phyloP scores from a whole-genome alignment of 805 yeast species.

The Wickerhamomyces hampshirensis region DNA sequence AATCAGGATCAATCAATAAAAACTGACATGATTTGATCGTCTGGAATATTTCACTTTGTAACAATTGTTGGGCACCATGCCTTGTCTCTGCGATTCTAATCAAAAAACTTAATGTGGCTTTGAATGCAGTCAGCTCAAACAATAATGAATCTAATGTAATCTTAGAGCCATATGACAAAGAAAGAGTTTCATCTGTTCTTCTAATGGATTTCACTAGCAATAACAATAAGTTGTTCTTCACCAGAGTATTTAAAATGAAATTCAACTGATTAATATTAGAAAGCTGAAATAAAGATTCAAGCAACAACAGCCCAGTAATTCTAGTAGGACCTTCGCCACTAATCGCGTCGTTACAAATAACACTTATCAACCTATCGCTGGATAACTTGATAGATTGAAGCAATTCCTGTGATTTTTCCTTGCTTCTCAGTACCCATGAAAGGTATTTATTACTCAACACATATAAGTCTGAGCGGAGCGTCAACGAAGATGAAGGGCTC shows the following conservation, averaged over 20 bases:
- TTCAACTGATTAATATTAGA: slow-evolving; percentile 46
- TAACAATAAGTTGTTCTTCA: slow-evolving; percentile 60
- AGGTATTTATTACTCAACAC: slow-evolving; percentile 65
- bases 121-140: slow-evolving; percentile 75
- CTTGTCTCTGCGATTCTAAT: slow-evolving; percentile 73
- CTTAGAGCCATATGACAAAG: slow-evolving; percentile 29
- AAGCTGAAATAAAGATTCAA: slow-evolving; percentile 61
- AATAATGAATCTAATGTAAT: slow-evolving; percentile 49
- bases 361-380: slow-evolving; percentile 58
- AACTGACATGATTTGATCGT: slow-evolving; percentile 52
- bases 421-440: slow-evolving; percentile 41
- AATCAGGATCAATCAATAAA: slow-evolving; percentile 68
- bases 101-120: slow-evolving; percentile 63
- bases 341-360: slow-evolving; percentile 72
- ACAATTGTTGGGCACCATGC: slow-evolving; percentile 68
- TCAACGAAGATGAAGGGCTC: slow-evolving; percentile 61
- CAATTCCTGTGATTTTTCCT: slow-evolving; percentile 40
- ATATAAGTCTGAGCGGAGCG: slow-evolving; percentile 75
- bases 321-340: slow-evolving; percentile 74
- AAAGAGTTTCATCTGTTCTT: slow-evolving; percentile 61
- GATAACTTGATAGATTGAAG: slow-evolving; percentile 49
- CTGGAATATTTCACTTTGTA: slow-evolving; percentile 70
- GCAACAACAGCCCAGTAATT: slow-evolving; percentile 66
- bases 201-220: slow-evolving; percentile 63
- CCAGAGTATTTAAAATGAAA: slow-evolving; percentile 55